Evolutionary conservation across 2,329 filamentous ascomycete species (phyloP), one percentile per base, ranked within the genome.

Genomic region (Aspergillus persii): DNA sequence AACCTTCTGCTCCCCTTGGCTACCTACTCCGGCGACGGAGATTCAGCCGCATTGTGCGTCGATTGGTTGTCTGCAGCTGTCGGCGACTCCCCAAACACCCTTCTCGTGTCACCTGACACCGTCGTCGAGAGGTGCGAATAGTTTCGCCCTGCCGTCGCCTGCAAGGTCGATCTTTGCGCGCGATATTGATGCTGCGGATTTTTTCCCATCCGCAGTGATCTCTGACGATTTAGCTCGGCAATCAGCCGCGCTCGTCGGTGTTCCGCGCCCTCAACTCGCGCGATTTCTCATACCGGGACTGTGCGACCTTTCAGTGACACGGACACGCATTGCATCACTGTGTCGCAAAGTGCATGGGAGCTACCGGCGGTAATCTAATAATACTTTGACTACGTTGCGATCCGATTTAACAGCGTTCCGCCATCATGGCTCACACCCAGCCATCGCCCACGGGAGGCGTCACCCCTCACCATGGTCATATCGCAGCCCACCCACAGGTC

Each of bases 391-490:
- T 58, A 39, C 52, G 55, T 51, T 59, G 31, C 27, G 49, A 59
- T 53, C 52, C 54, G 59, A 55, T 57, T 57, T 49, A 57, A 57
- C 36, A 18, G 30, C 30, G 9, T 44, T 27, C 59, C 39, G 50
- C 48, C 61, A 77, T 63, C 64, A 91, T 91, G 88, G 87, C 88
- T 68, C 89, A 91, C 76, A 89, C 91, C 69, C 91, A 93, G 72
- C 88, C 89, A 47, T 94, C 91, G 68, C 90, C 91, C 46, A 90
- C 90, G 60, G 89, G 90, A 78, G 84, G 82, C 74, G 89, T 93
- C 79, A 80, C 83, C 63, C 80, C 82, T 61, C 86, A 88, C 71
- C 86, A 88, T 79, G 70, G 70, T 44, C 71, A 73, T 58, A 63
- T 73, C 56, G 71, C 70, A 6, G 68, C 70, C 39, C 71, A 74